Base-by-base conservation (phyloP, 352 stramenopile genomes). In the Globisporangium paroecandrum region DNA sequence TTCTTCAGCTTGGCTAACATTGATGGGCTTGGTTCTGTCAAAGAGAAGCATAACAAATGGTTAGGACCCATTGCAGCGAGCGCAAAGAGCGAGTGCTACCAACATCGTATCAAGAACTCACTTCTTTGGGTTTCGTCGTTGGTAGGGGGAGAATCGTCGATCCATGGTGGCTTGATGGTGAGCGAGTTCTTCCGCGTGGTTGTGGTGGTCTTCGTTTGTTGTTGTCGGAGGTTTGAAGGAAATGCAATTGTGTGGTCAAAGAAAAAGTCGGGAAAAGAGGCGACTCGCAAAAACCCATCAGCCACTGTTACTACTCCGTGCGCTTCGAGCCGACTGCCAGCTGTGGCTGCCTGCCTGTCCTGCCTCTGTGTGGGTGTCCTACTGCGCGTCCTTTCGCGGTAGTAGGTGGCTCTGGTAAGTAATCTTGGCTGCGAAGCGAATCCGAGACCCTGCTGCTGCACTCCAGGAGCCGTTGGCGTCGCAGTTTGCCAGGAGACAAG, bases 261-360 rank as follows among this genome's bases (percentile, higher is more conserved):
- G 65, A 61, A 63, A 71, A 61, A 22, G 32, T 47, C 65, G 24
- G 68, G 65, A 70, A 68, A 53, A 68, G 64, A 24, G 60, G 60
- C 49, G 60, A 25, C 20, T 58, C 27, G 27, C n/a, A 12, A 56
- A 47, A 46, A 43, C 2, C 41, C 43, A 58, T 60, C 55, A 60
- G 55, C 55, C 51, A 36, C 41, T 47, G 20, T 5, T 43, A 18
- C 36, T 41, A 4, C 8, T 41, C 2, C 13, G 36, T 13, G 15
- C 1, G 36, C 36, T 43, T 5, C 36, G 12, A 43, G 10, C 10
- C 36, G 36, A 43, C 36, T 15, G 41, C 15, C 4, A n/a, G 13
- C 38, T 10, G 4, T 47, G 13, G 38, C 13, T 47, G 41, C 13
- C 41, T 47, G 5, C 29, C 4, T 32, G 29, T 1, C 29, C 29